Base-by-base conservation (phyloP, 2,329 filamentous ascomycete genomes). In the Lithohypha guttulata region DNA sequence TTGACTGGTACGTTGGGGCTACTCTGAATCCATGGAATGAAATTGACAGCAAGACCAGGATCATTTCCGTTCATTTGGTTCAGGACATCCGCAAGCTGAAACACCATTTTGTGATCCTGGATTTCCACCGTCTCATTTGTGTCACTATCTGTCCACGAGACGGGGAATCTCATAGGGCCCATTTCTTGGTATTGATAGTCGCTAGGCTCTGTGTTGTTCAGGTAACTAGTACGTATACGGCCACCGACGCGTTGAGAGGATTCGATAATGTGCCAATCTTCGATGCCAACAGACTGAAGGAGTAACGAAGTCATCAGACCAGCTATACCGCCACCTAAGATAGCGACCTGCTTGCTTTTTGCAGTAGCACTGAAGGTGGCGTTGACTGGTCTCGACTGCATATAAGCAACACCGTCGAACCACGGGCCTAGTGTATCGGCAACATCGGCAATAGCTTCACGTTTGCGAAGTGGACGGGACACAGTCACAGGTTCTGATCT, bases 251-350 rank as follows among this genome's bases (percentile, higher is more conserved):
- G 54, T 2, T 59, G 49, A 0, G 59, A 59, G 0, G 65, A 63
- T 45, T 68, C 65, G 2, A 63, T 50, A 1, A 68, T 62, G 31
- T 65, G 60, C 64, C 64, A 64, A 35, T 66, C 60, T 10, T 60
- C 58, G 10, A 68, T 55, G 1, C 64, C 63, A 2, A 65, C 61
- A 5, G 61, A 64, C 17, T 64, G 59, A 2, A 68, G 60, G 10
- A 67, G 55, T 8, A 64, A 48, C 30, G 56, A 58, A 2, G 60
- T 61, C 42, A 67, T 61, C 39, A 93, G 70, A 35, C 86, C 86
- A 1, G 84, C 89, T 56, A 93, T 78, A 26, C 86, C 86, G 44
- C 78, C 84, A 40, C 86, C 86, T 19, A 91, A 60, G 37, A 93
- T 70, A 19, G 81, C 84, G 40, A 84, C 59, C 51, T 64, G 55